Base-by-base conservation (phyloP, 306 rosid genomes). In the Quercus glauca region DNA sequence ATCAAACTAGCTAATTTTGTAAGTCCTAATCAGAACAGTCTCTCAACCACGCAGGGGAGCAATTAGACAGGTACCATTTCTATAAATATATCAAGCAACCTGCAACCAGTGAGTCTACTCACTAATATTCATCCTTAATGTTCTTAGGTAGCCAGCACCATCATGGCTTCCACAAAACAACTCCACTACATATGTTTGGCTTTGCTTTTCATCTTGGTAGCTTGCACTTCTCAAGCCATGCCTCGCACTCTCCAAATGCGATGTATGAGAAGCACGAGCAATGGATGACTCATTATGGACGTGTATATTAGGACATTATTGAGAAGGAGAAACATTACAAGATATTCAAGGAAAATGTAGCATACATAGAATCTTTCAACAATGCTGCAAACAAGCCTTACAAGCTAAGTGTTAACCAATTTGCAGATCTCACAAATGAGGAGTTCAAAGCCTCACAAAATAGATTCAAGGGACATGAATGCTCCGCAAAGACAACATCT, bases 241-340 rank as follows among this genome's bases (percentile, higher is more conserved):
- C 80, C 79, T 26, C 90, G 86, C 3, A 83, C 35, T 71, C 86
- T 85, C 23, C 78, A 74, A 73, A 80, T 57, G 75, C 51, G 56
- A 85, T 81, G 79, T 17, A 55, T 6, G 86, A 79, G 80, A 74
- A 56, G 74, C 78, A 86, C 9, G 76, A 80, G 55, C 82, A 35
- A 35, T 35, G 43, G 9, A 35, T 35, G 9, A 9, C 43, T 6
- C 9, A 35, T 35, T 35, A 35, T 35, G 9, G 43, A 35, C 43
- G 43, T 35, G 9, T 6, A 35, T 35, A 35, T 35, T 6, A 35
- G 43, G 43, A 35, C 9, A 35, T 35, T 35, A 35, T 35, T 35
- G 43, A 35, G 43, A 35, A 6, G 43, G 43, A 35, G 43, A 35
- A 35, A 35, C 43, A 35, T 35, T 35, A 35, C 43, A 35, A 35